A percentile compares a stretch with the other conserved stretches of the same genome.
Conservation (phyloP, 345 rosid species). For the Eucalyptus urophylla region DNA sequence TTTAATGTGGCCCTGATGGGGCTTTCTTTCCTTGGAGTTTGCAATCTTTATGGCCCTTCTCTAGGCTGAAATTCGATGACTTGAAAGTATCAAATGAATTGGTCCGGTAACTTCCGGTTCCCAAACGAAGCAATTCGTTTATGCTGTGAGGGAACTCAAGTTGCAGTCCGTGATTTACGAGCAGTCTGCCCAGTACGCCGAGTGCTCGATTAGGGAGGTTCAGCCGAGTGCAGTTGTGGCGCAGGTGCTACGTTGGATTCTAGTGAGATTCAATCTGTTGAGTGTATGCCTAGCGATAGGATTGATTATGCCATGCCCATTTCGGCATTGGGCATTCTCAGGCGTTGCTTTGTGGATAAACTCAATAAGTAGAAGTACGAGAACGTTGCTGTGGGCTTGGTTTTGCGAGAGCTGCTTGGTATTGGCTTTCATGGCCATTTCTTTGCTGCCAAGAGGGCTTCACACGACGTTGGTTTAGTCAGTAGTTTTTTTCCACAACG, state of each 20-base stretch:
- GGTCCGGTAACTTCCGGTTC: conserved; percentile 46
- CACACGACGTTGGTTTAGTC: conserved; percentile 65
- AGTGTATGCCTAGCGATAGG: background rate
- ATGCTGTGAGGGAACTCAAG: conserved; percentile 42
- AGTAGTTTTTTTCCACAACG: conserved; percentile 42
- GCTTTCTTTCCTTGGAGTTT: conserved; percentile 21
- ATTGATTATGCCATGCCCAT: conserved; percentile 42
- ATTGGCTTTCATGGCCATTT: conserved; percentile 63
- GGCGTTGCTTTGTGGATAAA: conserved; percentile 55
- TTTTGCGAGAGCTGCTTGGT: conserved; percentile 67
- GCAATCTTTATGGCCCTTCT: conserved; percentile 69
- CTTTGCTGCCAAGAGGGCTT: conserved; percentile 56
- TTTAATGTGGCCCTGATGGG: conserved; percentile 2
- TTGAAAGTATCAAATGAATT: conserved; percentile 42
- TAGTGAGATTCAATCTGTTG: conserved; percentile 16
- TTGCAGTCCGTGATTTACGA: conserved; percentile 54
- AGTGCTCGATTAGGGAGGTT: conserved; percentile 50
- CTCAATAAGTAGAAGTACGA: conserved; percentile 57
- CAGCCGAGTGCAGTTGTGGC: conserved; percentile 62
- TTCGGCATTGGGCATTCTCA: conserved; percentile 53
- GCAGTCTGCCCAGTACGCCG: conserved; percentile 59
- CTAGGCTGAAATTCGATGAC: conserved; percentile 34
- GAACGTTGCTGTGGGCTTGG: conserved; percentile 57
- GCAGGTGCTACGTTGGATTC: conserved; percentile 30
- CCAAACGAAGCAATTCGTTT: conserved; percentile 61